These are phyloP conservation scores for Pleurotus salmoneostramineus DNA, from an alignment of 768 basidiomycete genomes.

Conservation along the genomic window DNA sequence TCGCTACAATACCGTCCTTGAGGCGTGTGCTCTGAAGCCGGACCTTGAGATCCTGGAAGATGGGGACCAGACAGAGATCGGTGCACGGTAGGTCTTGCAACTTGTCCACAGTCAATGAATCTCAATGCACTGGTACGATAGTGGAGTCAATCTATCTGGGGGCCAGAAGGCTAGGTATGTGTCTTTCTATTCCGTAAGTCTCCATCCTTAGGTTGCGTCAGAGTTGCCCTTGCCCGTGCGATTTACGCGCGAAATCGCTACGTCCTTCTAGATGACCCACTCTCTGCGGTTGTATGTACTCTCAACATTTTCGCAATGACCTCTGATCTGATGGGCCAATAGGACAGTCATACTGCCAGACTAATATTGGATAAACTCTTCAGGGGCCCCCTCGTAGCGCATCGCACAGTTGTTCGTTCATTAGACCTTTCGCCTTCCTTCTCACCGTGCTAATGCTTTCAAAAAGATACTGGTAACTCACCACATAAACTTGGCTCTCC, in stretches of 20 bases:
- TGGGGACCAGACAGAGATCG: constrained; percentile 84
- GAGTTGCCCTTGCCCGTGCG: constrained; percentile 80
- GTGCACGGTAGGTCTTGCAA: constrained; percentile 45
- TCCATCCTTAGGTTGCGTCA: constrained; percentile 14
- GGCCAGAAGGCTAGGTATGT: constrained; percentile 75
- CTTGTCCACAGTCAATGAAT: background rate
- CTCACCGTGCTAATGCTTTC: background rate
- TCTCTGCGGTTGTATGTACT: constrained; percentile 72
- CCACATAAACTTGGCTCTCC: constrained; percentile 78
- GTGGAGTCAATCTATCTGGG: constrained; percentile 74
- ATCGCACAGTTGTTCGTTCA: constrained; percentile 58
- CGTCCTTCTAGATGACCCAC: constrained; percentile 76
- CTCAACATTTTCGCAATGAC: background rate
- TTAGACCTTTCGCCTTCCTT: background rate
- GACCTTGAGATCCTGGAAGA: constrained; percentile 85
- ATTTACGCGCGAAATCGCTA: constrained; percentile 70
- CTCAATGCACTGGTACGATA: constrained; percentile 15
- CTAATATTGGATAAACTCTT: constrained; percentile 62
- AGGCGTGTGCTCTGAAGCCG: constrained; percentile 76
- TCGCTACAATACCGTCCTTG: constrained; percentile 72
- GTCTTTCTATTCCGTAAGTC: background rate
- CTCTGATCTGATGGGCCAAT: background rate
- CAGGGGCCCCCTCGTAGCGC: constrained; percentile 57
- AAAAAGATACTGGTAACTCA: constrained; percentile 70
- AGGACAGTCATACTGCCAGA: constrained; percentile 70